phyloP scores from a whole-genome alignment of 352 stramenopile genomes.

The Sclerospora graminicola region DNA sequence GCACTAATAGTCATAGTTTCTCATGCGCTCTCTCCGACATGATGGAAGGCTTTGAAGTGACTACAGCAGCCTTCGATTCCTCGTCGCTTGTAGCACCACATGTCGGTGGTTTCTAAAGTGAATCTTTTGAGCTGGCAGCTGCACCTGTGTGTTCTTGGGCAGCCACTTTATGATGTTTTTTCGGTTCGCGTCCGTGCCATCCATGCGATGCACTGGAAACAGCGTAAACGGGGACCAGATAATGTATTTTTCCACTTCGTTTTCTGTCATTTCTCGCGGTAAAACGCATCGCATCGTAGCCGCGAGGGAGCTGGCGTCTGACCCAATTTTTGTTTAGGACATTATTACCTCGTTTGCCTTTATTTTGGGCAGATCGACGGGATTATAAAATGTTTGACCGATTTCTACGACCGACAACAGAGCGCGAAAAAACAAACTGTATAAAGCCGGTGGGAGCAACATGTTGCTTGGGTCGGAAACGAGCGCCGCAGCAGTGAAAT shows the following conservation, averaged over 20 bases:
- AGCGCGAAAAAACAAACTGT: slow-evolving; percentile 57
- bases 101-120: slow-evolving; percentile 10
- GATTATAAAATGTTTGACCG: slow-evolving; percentile 18
- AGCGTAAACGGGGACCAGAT: slow-evolving; percentile 41
- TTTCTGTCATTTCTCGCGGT: slow-evolving; percentile 13
- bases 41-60: neutral
- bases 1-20: slow-evolving; percentile 12
- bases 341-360: slow-evolving; percentile 11
- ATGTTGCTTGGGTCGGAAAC: slow-evolving; percentile 54
- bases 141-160: slow-evolving; percentile 11
- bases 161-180: slow-evolving; percentile 7
- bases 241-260: slow-evolving; percentile 11
- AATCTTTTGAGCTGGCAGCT: slow-evolving; percentile 4
- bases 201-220: slow-evolving; percentile 31
- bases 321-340: slow-evolving; percentile 35
- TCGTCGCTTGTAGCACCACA: neutral
- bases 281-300: slow-evolving; percentile 48
- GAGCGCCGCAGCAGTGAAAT: slow-evolving; percentile 40
- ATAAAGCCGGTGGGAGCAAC: slow-evolving; percentile 24
- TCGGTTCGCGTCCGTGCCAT: slow-evolving; percentile 15
- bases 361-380: slow-evolving; percentile 19
- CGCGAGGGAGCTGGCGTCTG: slow-evolving; percentile 21
- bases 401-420: slow-evolving; percentile 51
- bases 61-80: slow-evolving; percentile 1
- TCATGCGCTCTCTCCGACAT: slow-evolving; percentile 11